Evolutionary conservation across 1,139 yeast genomes (phyloP).

Genomic region (Zygosaccharomyces sapae): DNA sequence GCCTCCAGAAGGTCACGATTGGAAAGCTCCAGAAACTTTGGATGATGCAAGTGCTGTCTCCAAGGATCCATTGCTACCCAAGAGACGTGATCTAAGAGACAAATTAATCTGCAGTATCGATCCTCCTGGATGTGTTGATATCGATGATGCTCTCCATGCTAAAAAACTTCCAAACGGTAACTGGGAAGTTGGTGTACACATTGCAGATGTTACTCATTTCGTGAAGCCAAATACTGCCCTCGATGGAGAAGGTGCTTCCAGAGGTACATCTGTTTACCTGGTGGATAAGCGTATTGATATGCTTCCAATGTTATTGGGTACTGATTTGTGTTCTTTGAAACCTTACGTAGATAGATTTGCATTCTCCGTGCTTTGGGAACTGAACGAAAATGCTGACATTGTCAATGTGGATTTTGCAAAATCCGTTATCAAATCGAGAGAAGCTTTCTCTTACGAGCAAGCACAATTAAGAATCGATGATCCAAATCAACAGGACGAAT

Average conservation of each 20-base stretch:
- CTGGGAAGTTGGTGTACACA: slow-evolving; percentile 96
- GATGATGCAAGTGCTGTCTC: slow-evolving; percentile 45
- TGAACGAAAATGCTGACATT: slow-evolving; percentile 81
- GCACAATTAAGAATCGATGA: slow-evolving; percentile 94
- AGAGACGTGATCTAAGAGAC: slow-evolving; percentile 81
- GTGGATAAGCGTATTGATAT: slow-evolving; percentile 99
- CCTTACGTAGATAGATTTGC: slow-evolving; percentile 96
- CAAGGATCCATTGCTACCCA: slow-evolving; percentile 53
- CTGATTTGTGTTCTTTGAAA: slow-evolving; percentile 89
- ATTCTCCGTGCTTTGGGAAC: slow-evolving; percentile 93
- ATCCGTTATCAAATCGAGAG: slow-evolving; percentile 84
- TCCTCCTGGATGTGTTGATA: slow-evolving; percentile 98
- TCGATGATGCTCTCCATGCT: slow-evolving; percentile 97
- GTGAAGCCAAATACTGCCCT: slow-evolving; percentile 90
- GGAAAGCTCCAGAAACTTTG: slow-evolving; percentile 76
- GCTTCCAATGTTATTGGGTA: slow-evolving; percentile 94
- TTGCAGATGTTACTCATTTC: slow-evolving; percentile 97
- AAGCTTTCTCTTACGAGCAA: slow-evolving; percentile 90
- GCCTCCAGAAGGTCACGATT: slow-evolving; percentile 87
- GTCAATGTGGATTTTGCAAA: slow-evolving; percentile 79
- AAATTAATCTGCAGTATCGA: slow-evolving; percentile 91
- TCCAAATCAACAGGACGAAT: slow-evolving; percentile 65
- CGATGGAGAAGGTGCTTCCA: slow-evolving; percentile 92
- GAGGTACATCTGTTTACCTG: slow-evolving; percentile 95
- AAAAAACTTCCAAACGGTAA: slow-evolving; percentile 80